A percentile compares a stretch with the other conserved stretches of the same genome.
Conservation (phyloP, 345 rosid genomes). For the Adansonia digitata region DNA sequence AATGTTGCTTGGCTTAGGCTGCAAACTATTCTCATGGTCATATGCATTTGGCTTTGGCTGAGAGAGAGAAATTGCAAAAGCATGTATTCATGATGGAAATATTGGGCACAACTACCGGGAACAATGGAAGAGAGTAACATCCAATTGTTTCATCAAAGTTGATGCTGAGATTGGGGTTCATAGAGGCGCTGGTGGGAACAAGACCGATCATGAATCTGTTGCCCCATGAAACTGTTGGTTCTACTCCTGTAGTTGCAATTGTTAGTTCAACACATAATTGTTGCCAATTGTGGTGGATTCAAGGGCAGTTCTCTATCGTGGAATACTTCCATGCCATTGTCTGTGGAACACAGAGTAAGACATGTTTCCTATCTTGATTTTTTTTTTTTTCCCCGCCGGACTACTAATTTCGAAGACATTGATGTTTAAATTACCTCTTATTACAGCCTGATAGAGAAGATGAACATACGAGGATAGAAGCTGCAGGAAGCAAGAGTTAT, state of each 20-base stretch:
- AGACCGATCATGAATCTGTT: too few species aligned
- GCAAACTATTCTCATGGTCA: constrained; percentile 58
- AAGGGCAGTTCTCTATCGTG: background rate
- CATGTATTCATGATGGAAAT: constrained; percentile 23
- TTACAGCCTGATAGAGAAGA: too few species aligned
- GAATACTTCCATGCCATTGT: too few species aligned
- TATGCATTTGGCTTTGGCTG: constrained; percentile 56
- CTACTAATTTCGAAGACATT: too few species aligned
- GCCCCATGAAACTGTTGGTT: too few species aligned
- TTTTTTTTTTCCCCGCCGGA: too few species aligned
- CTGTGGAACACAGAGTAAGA: background rate
- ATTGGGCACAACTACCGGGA: constrained; percentile 37
- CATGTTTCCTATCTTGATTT: background rate
- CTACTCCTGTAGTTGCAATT: background rate
- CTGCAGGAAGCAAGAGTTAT: too few species aligned
- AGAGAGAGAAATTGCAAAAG: constrained; percentile 47
- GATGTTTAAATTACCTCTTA: too few species aligned
- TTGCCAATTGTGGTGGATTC: background rate
- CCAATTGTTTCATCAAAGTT: constrained; percentile 53
- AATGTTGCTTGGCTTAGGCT: constrained; percentile 30
- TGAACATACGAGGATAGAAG: too few species aligned
- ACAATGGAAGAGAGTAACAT: constrained; percentile 52
- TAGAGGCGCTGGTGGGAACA: too few species aligned
- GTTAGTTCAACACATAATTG: background rate
- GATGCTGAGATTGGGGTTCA: constrained; percentile 42